phyloP scores from a whole-genome alignment of 176 grass and related monocot species.

The Urochloa ruziziensis region DNA sequence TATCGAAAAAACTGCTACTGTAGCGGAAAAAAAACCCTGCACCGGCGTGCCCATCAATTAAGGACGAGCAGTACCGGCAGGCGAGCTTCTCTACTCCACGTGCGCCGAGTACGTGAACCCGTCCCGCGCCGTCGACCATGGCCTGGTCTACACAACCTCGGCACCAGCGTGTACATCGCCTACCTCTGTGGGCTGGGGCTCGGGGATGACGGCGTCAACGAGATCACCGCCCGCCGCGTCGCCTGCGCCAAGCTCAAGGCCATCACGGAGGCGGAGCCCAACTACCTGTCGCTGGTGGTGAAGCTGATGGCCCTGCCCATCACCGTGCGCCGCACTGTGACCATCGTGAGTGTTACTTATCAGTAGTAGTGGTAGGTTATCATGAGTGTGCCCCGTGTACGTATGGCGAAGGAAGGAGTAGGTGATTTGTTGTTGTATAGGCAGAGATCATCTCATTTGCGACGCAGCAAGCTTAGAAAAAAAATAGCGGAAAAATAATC shows the following conservation, averaged over 20 bases:
- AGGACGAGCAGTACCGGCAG: constrained; percentile 54
- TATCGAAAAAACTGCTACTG: too few species aligned
- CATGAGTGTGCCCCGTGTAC: not conserved
- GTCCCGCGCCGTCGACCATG: constrained; percentile 50
- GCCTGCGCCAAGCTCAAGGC: constrained; percentile 35
- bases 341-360: constrained; percentile 61
- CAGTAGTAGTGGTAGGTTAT: not conserved
- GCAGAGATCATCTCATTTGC: constrained; percentile 15
- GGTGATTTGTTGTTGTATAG: constrained; percentile 38
- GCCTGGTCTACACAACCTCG: constrained; percentile 66
- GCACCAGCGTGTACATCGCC: constrained; percentile 40
- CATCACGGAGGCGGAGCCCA: constrained; percentile 52
- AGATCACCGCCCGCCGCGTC: constrained; percentile 22
- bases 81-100: constrained; percentile 61
- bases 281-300: constrained; percentile 69
- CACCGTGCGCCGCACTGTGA: constrained; percentile 50
- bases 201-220: constrained; percentile 46
- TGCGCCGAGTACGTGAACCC: constrained; percentile 79
- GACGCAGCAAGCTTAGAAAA: constrained; percentile 33
- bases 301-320: constrained; percentile 41
- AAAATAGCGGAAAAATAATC: constrained; percentile 17
- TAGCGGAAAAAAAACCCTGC: too few species aligned
- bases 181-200: constrained; percentile 58
- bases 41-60: constrained; percentile 50
- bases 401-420: not conserved